Evolutionary conservation across 2,329 filamentous ascomycete species (phyloP).

Genomic region (Chalaropsis thielavioides): DNA sequence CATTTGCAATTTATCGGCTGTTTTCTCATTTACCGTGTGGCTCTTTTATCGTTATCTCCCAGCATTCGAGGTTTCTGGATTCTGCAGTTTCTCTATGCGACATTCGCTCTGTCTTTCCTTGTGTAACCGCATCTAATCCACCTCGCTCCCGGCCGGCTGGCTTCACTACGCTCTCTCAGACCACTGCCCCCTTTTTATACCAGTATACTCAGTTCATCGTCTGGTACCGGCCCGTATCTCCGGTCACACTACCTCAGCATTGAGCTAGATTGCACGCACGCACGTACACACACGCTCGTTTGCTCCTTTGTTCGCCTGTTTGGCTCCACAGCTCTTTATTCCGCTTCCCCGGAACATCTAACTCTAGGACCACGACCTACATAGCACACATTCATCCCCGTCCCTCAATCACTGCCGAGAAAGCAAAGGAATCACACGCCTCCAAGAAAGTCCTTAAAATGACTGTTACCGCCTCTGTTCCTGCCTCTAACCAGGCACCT

Average conservation of each 20-base stretch:
- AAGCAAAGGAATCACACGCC: not conserved
- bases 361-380: not conserved
- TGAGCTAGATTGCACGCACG: not conserved
- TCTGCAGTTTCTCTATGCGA: not conserved
- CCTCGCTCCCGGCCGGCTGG: not conserved
- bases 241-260: not conserved
- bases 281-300: not conserved
- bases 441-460: not conserved
- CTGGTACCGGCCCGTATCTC: not conserved
- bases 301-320: constrained; percentile 1
- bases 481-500: not conserved
- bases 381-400: not conserved
- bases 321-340: not conserved
- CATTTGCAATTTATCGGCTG: not conserved
- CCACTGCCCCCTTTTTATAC: not conserved
- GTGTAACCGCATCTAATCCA: not conserved
- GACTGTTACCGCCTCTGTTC: not conserved
- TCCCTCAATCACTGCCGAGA: not conserved
- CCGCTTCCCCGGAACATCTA: constrained; percentile 11
- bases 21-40: not conserved
- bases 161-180: not conserved
- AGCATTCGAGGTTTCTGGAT: not conserved
- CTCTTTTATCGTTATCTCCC: not conserved
- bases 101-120: not conserved
- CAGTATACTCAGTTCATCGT: not conserved